phyloP scores from a whole-genome alignment of 805 yeast species.

The Ogataea naganishii region DNA sequence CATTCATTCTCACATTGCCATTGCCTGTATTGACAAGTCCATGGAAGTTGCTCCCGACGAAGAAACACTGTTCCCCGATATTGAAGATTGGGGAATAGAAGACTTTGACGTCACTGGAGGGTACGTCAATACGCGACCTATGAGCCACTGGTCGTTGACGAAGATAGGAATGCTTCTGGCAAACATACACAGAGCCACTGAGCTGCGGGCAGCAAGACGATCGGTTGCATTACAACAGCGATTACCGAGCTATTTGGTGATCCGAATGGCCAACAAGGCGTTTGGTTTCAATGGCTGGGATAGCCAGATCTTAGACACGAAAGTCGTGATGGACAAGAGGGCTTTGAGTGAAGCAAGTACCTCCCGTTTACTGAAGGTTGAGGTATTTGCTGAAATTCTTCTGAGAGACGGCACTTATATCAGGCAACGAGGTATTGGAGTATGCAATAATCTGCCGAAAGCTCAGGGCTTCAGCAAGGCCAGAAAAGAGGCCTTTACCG shows the following conservation, averaged over 20 bases:
- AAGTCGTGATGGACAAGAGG: conserved; percentile 8
- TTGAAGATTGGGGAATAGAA: conserved; percentile 12
- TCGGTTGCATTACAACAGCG: conserved; percentile 9
- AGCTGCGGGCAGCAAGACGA: conserved; percentile 3
- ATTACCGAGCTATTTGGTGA: conserved; percentile 14
- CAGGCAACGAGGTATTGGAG: conserved; percentile 32
- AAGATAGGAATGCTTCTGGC: conserved; percentile 11
- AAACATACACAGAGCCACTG: conserved; percentile 3
- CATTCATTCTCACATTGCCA: too few species aligned
- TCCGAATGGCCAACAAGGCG: conserved; percentile 33
- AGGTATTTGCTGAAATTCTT: conserved; percentile 24
- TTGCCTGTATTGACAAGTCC: too few species aligned
- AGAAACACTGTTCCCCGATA: conserved; percentile 13
- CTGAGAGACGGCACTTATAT: conserved; percentile 36
- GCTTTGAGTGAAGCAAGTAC: conserved; percentile 9
- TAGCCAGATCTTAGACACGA: conserved; percentile 22
- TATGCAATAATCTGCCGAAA: conserved; percentile 25
- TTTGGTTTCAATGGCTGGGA: conserved; percentile 50
- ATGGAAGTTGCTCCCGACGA: too few species aligned
- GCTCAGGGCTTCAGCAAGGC: conserved; percentile 27
- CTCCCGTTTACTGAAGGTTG: conserved; percentile 10
- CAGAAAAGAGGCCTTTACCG: conserved; percentile 39
- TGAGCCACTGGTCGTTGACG: conserved; percentile 18
- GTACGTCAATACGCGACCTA: conserved; percentile 12
- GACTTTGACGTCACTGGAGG: conserved; percentile 14